Evolutionary conservation across 1,139 yeast genomes (phyloP).

Genomic region (Saccharomyces hybrid): DNA sequence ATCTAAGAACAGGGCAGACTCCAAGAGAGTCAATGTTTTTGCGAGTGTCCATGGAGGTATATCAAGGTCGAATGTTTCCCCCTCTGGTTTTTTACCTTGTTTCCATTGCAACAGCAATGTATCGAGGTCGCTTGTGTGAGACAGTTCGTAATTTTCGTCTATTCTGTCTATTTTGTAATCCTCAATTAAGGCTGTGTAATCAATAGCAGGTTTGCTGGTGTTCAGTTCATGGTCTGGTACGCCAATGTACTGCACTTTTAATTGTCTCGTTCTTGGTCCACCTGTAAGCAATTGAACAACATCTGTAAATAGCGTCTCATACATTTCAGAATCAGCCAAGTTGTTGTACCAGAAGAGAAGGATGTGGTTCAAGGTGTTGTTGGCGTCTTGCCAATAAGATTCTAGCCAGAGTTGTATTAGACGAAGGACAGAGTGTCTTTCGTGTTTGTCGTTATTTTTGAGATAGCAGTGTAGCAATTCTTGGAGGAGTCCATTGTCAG

Average conservation of each 20-base stretch:
- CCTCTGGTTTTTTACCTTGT: background rate
- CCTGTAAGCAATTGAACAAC: background rate
- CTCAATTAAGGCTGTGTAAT: constrained; percentile 7
- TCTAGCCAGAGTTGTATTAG: background rate
- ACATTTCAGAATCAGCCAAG: background rate
- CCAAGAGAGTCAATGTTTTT: constrained; percentile 75
- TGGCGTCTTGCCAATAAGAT: background rate
- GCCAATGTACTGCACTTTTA: background rate
- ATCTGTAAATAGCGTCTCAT: background rate
- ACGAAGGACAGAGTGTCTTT: background rate
- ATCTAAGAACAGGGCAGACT: constrained; percentile 59
- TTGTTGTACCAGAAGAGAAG: background rate
- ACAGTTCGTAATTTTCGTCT: background rate
- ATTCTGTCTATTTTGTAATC: constrained; percentile 9
- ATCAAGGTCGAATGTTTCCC: constrained; percentile 31
- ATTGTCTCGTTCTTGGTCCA: background rate
- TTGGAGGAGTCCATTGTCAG: background rate
- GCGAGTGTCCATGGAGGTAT: constrained; percentile 78
- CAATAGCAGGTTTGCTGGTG: background rate
- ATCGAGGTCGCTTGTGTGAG: background rate
- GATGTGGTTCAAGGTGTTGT: too few species aligned
- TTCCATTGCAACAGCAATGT: background rate
- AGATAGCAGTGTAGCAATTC: background rate
- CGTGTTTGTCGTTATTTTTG: background rate
- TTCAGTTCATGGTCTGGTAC: background rate